Evolutionary conservation across 345 rosid genomes (phyloP), one percentile per base, ranked within the genome.

Genomic region (Leavenworthia alabamica): DNA sequence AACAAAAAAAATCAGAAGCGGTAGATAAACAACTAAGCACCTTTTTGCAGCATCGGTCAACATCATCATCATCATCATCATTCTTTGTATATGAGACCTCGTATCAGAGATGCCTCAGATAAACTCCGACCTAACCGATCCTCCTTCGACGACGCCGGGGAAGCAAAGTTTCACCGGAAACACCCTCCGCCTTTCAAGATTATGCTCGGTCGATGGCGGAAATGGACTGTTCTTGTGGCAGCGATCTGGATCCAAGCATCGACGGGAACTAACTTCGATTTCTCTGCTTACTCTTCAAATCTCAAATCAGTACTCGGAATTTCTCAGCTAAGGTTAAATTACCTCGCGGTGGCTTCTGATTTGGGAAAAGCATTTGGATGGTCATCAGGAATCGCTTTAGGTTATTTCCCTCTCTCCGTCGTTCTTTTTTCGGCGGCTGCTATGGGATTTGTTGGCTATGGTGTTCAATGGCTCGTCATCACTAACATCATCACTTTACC

Each of bases 241-340:
- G 75, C 87, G 26, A 81, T 76, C 64, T 85, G 91, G 95, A 50
- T 88, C 24, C 95, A 85, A 65, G 95, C 95, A 3, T 88, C 80
- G 37, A 78, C 91, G 2, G 91, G 96, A 26, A 88, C 96, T 11
- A 88, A 85, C 74, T 88, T 88, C 74, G 91, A 88, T 63, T 88
- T 88, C 81, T 81, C 89, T 0, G 70, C 86, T 4, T 85, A 88
- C 79, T 85, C 91, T 0, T 77, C 96, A 0, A 63, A 67, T 0
- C 31, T 88, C 23, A 86, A 86, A 68, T 61, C 82, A 5, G 83
- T 79, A 36, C 80, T 86, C 8, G 90, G 86, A 53, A 76, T 86
- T 12, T 81, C 90, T n/a, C 95, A 86, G 73, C 75, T 84, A 35
- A 80, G 81, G 63, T 78, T 86, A 16, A 84, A 81, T 67, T 86